Evolutionary conservation across 805 yeast species (phyloP), one percentile per base, ranked within the genome.

Genomic region (Torulaspora quercuum): DNA sequence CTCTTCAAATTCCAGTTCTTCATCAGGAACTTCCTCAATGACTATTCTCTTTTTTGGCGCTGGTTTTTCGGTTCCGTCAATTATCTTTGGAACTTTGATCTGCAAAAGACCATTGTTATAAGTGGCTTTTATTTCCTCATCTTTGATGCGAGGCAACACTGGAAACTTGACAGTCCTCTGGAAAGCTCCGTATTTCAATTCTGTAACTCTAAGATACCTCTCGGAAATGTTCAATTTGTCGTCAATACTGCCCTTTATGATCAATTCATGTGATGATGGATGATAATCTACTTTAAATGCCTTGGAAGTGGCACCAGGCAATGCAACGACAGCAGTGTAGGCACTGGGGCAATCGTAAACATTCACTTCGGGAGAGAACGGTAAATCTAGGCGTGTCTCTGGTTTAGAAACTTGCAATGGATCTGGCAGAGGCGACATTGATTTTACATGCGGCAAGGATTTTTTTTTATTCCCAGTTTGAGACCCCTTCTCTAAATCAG

Each of bases 81-180:
- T 29, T 7, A 62, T 40, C 51, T 77, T 76, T 30, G 81, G 80
- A 6, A 76, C 57, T 29, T 55, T 67, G 21, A 78, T 63, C 37
- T 73, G 77, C 37, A 78, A 56, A 42, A 76, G 54, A 15, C 83
- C 83, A 46, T 76, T 73, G 25, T 55, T 53, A 44, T 73, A 73
- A 35, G 69, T 68, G 5, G 81, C 82, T 39, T 64, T 68, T 42
- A 78, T 76, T 18, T 59, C 63, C 13, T 72, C 77, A 39, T 78
- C 82, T 23, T 67, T 57, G 24, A 77, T 67, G 36, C 68, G 63
- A 30, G 80, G 79, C 33, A 70, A 55, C 2, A 68, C 64, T 13
- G 82, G 81, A 51, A 78, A 68, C 44, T 72, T 75, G 34, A 78
- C 55, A 22, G 73, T 65, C 61, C 83, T 70, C 53, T 75, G 78